phyloP scores from a whole-genome alignment of 1,284 basidiomycete genomes.

The Gymnopus androsaceus region DNA sequence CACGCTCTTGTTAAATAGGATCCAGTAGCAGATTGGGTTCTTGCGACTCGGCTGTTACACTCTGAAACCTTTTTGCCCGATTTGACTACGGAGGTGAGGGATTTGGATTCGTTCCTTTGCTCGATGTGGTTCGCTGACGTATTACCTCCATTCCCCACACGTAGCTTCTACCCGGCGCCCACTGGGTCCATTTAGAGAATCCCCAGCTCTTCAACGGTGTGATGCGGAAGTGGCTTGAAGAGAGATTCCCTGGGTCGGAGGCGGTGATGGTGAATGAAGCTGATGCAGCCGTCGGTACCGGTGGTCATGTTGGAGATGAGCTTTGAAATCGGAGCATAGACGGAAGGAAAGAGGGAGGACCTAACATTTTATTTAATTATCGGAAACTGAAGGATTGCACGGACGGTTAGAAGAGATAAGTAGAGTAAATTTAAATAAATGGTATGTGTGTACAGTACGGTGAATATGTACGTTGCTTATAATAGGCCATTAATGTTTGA shows the following conservation, averaged over 20 bases:
- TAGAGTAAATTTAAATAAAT: too few species aligned
- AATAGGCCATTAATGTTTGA: too few species aligned
- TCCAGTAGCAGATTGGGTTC: conserved; percentile 64
- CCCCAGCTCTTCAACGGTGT: conserved; percentile 50
- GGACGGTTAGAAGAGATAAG: too few species aligned
- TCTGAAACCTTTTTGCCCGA: conserved; percentile 50
- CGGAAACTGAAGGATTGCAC: too few species aligned
- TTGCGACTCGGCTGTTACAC: conserved; percentile 41
- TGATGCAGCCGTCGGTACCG: too few species aligned
- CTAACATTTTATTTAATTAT: not conserved
- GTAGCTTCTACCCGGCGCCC: conserved; percentile 50
- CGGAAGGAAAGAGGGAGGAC: not conserved
- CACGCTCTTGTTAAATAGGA: conserved; percentile 45
- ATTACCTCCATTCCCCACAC: conserved; percentile 5
- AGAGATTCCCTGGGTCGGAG: conserved; percentile 6
- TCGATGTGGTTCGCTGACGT: not conserved
- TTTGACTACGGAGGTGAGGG: conserved; percentile 52
- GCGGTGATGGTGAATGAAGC: not conserved
- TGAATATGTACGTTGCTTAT: too few species aligned
- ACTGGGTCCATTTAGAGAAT: conserved; percentile 65
- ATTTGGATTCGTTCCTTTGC: conserved; percentile 12
- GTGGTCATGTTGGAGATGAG: not conserved
- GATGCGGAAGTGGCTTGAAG: conserved; percentile 42
- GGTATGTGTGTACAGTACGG: too few species aligned
- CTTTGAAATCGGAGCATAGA: not conserved